Base-by-base conservation (phyloP, 2,329 filamentous ascomycete species). In the Aspergillus fischeri region DNA sequence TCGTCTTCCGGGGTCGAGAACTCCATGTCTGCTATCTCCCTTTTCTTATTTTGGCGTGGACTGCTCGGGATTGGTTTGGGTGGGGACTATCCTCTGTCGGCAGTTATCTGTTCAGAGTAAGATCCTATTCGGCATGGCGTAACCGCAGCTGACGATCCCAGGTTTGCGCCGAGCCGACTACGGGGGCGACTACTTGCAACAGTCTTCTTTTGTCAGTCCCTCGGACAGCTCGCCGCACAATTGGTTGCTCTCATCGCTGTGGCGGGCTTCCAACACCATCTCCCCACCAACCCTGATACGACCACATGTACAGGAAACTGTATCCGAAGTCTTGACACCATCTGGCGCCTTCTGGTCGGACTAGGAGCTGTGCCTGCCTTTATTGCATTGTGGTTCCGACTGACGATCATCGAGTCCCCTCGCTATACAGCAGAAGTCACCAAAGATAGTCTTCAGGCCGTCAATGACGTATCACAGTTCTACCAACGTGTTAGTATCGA, bases 171-270 rank as follows among this genome's bases (percentile, higher is more conserved):
- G 17, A 67, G 59, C 2, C 60, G 56, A 10, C 60, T 62, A 20
- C 80, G 90, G 72, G 89, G 89, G 62, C 88, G 88, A 62, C 93
- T 93, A 86, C 91, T 93, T 85, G 88, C 86, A 44, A 82, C 88
- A 24, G 90, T 93, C 55, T 93, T 93, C 68, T 88, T 89, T 66
- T 92, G 91, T 87, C 90, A 94, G 73, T 89, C 90, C 63, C 81
- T 92, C 51, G 90, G 90, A 21, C 89, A 93, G 73, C 84, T 92
- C 51, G 80, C 79, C 25, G 89, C 87, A 51, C 88, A 88, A 53
- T 82, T 92, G 42, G 81, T 93, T 62, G 87, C 90, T 73, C 79
- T 93, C 50, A 88, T 92, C 67, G 82, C 88, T 57, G 87, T 87
- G 0, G 78, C 85, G 20, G 87, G 86, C 51, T 91, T 91, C 79